Base-by-base conservation (phyloP, 1,139 yeast genomes). In the Ogataea hybrid region DNA sequence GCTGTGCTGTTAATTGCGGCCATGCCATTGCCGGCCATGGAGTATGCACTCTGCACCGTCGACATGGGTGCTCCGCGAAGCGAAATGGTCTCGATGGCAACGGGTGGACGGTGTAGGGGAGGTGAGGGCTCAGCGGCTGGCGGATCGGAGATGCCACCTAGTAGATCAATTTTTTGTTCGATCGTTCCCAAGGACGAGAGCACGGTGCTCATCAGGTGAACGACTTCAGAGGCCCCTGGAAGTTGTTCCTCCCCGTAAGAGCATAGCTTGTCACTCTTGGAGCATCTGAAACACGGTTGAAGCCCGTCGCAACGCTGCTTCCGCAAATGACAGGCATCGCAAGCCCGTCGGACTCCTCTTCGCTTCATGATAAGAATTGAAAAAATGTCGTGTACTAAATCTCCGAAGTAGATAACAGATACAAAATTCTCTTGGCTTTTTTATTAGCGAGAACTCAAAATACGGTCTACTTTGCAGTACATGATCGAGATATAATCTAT, bases 291-390 rank as follows among this genome's bases (percentile, higher is more conserved):
- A 20, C 49, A 46, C 9, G 49, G 49, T 12, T 28, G 32, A 14
- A 38, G 14, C 6, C 49, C 49, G 31, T 46, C 49, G 25, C 49
- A 46, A 6, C 41, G 35, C 28, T 44, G 49, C 21, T 46, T 46
- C 2, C 49, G 39, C 20, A 37, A 31, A 18, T 41, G 49, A 14
- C 49, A 46, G 8, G 32, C 20, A n/a, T 27, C 33, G 25, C 49
- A 46, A 2, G 49, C 49, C 28, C 29, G 32, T 11, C 37, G 37
- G 4, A 42, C 33, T 9, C 28, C 20, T 23, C 35, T 22, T 20
- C 15, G 16, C 33, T 17, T 30, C 33, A 17, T 30, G 17, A 28
- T 28, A 28, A 28, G 17, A 7, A 14, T 14, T 28, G 6, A 14
- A 28, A 25, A 25, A 25, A 25, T 25, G 28, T 25, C 28, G 28